These are phyloP conservation scores for Arthrobotrys conoides DNA, from an alignment of 2,329 filamentous ascomycete species.

Conservation along the genomic window DNA sequence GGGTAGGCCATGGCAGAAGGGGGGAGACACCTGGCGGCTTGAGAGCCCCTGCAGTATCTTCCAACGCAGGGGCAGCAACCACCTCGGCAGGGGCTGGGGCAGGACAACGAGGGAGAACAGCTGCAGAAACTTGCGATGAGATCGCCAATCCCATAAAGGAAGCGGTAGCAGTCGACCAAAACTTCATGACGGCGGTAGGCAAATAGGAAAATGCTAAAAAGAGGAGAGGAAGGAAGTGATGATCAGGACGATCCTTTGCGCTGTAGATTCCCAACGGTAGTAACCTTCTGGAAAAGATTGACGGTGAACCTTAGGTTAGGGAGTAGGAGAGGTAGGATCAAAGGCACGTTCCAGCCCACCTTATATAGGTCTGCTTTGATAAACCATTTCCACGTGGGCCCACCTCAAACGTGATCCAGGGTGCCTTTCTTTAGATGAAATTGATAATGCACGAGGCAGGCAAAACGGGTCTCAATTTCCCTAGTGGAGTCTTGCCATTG, in stretches of 20 bases:
- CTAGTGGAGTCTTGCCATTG: neutral
- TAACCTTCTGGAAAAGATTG: conserved; percentile 2
- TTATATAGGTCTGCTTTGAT: conserved; percentile 17
- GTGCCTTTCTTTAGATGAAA: conserved; percentile 4
- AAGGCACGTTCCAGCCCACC: conserved; percentile 16
- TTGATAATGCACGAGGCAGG: conserved; percentile 15
- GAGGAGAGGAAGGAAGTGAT: neutral
- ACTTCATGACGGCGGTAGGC: neutral
- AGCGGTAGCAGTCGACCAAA: conserved; percentile 12
- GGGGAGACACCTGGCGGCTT: neutral
- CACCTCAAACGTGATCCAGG: conserved; percentile 12
- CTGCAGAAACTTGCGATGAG: conserved; percentile 22
- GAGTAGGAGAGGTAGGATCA: neutral
- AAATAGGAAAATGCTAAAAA: neutral
- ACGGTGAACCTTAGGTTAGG: conserved; percentile 12
- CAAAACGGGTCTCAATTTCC: conserved; percentile 21
- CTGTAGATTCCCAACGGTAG: neutral
- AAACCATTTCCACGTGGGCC: conserved; percentile 13
- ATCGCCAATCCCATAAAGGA: conserved; percentile 26
- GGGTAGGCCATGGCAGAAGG: conserved; percentile 31
- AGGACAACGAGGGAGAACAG: conserved; percentile 23
- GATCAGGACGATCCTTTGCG: neutral
- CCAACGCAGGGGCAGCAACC: conserved; percentile 20
- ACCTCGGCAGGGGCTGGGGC: conserved; percentile 14
- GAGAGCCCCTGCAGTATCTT: conserved; percentile 13